These are phyloP conservation scores for Apostasia shenzhenica DNA, from an alignment of 106 monocot genomes.

Conservation along the genomic window DNA sequence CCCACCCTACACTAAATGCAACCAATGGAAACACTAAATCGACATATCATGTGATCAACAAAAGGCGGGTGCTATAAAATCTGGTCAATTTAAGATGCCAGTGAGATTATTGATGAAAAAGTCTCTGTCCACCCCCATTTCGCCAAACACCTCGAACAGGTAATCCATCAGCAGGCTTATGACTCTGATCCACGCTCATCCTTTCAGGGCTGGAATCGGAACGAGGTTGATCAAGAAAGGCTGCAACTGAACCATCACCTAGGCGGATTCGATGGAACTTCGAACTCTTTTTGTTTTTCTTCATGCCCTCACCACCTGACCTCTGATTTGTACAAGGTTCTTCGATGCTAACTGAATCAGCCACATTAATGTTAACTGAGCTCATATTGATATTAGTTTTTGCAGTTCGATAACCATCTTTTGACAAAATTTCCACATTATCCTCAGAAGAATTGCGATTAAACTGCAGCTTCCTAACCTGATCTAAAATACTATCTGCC, in stretches of 20 bases:
- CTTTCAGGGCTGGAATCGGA: constrained; percentile 20
- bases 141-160: constrained; percentile 64
- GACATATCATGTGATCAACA: no score
- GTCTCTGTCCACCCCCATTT: constrained; percentile 57
- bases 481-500: constrained; percentile 40
- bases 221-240: constrained; percentile 26
- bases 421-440: constrained; percentile 59
- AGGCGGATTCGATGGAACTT: constrained; percentile 67
- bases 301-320: constrained; percentile 22
- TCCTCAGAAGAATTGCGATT: constrained; percentile 29
- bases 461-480: constrained; percentile 59
- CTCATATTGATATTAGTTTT: background rate
- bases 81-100: background rate
- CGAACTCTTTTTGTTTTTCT: constrained; percentile 44
- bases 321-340: background rate
- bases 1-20: no score
- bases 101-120: constrained; percentile 14
- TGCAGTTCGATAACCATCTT: constrained; percentile 59
- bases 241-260: constrained; percentile 53
- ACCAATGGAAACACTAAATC: no score
- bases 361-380: constrained; percentile 3
- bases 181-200: constrained; percentile 3
- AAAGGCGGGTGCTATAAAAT: no score
- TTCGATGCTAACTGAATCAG: constrained; percentile 9
- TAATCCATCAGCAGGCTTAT: constrained; percentile 4